A percentile compares a stretch with the other conserved stretches of the same genome.
Evolutionary conservation across 108 stramenopile genomes (phyloP).

Genomic region (Craspedostauros australis): DNA sequence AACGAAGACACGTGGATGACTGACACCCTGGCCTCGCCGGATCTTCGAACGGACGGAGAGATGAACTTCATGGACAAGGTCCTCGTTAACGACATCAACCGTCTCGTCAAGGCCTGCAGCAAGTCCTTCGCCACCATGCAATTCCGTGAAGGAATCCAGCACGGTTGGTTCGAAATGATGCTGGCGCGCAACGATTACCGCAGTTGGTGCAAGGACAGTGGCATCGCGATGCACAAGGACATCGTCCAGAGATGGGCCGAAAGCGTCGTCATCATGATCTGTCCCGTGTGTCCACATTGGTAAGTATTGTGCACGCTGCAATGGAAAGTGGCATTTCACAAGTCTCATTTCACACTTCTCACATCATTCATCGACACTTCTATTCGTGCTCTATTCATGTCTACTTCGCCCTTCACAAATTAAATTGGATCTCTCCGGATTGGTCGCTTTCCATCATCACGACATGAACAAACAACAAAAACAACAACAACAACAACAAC

Average conservation of each 20-base stretch:
- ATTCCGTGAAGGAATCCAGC: slow-evolving; percentile 89
- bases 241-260: slow-evolving; percentile 72
- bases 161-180: slow-evolving; percentile 91
- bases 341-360: too few species aligned
- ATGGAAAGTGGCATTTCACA: neutral
- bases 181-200: slow-evolving; percentile 87
- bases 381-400: neutral
- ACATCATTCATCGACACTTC: slow-evolving; percentile 8
- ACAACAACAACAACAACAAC: too few species aligned
- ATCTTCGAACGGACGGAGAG: slow-evolving; percentile 52
- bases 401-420: slow-evolving; percentile 1
- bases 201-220: slow-evolving; percentile 85
- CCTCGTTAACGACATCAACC: slow-evolving; percentile 87
- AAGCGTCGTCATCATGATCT: slow-evolving; percentile 69
- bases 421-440: neutral
- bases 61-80: slow-evolving; percentile 84
- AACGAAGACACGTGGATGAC: slow-evolving; percentile 86
- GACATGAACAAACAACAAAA: too few species aligned
- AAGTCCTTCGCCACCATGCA: slow-evolving; percentile 69
- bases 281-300: slow-evolving; percentile 92
- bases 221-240: slow-evolving; percentile 77
- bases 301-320: slow-evolving; percentile 26
- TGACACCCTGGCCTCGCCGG: slow-evolving; percentile 50
- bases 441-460: slow-evolving; percentile 1
- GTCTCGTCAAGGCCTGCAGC: slow-evolving; percentile 57